Evolutionary conservation across 106 monocot genomes (phyloP).

Genomic region (Gastrodia elata): DNA sequence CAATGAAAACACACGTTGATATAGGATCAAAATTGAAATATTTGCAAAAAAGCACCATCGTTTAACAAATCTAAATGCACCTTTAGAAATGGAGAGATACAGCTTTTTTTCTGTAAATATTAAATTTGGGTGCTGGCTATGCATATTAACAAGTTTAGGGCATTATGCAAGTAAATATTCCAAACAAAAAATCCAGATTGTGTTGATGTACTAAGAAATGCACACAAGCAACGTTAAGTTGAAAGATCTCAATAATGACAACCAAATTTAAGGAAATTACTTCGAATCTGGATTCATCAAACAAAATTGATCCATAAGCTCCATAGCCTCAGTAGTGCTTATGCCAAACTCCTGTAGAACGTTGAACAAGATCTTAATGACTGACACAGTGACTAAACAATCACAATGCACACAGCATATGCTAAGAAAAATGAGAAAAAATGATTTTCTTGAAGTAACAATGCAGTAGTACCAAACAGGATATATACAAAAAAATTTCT

Average conservation of each 20-base stretch:
- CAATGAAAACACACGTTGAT: no score
- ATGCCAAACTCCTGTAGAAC: slow-evolving; percentile 14
- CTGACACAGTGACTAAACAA: background rate
- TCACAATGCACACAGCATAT: background rate
- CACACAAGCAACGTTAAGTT: background rate
- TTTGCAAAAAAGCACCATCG: no score
- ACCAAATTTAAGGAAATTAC: slow-evolving; percentile 11
- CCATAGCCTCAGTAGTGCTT: slow-evolving; percentile 22
- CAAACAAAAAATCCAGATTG: background rate
- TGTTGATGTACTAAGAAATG: background rate
- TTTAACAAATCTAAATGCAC: no score
- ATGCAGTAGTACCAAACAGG: background rate
- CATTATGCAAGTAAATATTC: no score
- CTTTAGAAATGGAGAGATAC: no score
- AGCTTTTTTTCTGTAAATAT: no score
- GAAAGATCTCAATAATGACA: background rate
- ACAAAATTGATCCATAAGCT: slow-evolving; percentile 22
- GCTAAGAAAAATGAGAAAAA: background rate
- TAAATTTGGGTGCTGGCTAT: no score
- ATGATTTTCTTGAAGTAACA: background rate
- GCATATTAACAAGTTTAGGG: no score
- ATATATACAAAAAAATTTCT: background rate
- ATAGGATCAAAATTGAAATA: no score
- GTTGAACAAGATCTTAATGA: background rate
- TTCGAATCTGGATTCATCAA: slow-evolving; percentile 24